phyloP scores from a whole-genome alignment of 352 stramenopile genomes.

The Phytophthora europaea region DNA sequence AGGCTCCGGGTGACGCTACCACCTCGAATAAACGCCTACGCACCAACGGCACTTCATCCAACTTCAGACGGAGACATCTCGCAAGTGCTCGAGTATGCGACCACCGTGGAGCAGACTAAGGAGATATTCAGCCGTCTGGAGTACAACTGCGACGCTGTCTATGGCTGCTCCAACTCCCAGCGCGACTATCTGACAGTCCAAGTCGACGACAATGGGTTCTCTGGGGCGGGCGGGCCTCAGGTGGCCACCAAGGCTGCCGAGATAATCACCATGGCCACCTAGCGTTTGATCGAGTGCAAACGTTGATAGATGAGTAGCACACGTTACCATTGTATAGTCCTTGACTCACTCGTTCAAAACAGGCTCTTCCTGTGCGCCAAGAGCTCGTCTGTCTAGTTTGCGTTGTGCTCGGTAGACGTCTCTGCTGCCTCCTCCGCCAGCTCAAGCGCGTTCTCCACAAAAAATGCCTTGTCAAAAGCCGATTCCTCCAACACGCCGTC shows the following conservation, averaged over 20 bases:
- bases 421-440: slow-evolving; percentile 71
- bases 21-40: neutral
- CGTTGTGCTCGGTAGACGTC: slow-evolving; percentile 10
- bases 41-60: slow-evolving; percentile 16
- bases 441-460: slow-evolving; percentile 86
- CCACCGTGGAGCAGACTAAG: slow-evolving; percentile 21
- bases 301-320: slow-evolving; percentile 3
- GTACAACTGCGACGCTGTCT: slow-evolving; percentile 42
- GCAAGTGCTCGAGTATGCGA: slow-evolving; percentile 52
- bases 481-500: slow-evolving; percentile 57
- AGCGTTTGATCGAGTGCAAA: neutral
- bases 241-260: slow-evolving; percentile 30
- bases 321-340: slow-evolving; percentile 13
- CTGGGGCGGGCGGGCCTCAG: slow-evolving; percentile 44
- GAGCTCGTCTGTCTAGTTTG: slow-evolving; percentile 20
- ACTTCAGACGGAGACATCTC: slow-evolving; percentile 5
- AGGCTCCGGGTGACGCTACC: slow-evolving; percentile 38
- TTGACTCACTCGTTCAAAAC: slow-evolving; percentile 1
- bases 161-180: slow-evolving; percentile 39
- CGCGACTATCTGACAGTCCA: slow-evolving; percentile 53
- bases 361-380: slow-evolving; percentile 12
- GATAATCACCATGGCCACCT: slow-evolving; percentile 29
- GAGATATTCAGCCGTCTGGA: slow-evolving; percentile 43
- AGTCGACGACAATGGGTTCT: slow-evolving; percentile 73
- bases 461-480: slow-evolving; percentile 84